These are phyloP conservation scores for Nitzschia inconspicua DNA, from an alignment of 108 stramenopile species.

Conservation along the genomic window DNA sequence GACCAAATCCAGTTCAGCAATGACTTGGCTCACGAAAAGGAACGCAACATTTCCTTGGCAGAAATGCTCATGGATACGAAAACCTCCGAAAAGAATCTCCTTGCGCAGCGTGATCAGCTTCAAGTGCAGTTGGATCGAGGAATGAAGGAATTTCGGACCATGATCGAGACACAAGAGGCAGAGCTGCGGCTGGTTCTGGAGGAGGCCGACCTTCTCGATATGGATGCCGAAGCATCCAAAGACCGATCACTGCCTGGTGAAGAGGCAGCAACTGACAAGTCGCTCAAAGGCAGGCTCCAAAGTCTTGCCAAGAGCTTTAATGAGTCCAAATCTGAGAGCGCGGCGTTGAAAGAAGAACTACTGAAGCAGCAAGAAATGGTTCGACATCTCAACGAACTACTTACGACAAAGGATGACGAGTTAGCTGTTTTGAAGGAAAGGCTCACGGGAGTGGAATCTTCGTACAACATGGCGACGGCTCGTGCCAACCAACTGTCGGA, in stretches of 20 bases:
- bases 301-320: slow-evolving; percentile 5
- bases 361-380: slow-evolving; percentile 2
- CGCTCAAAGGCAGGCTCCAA: not conserved
- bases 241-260: too few relatives aligned
- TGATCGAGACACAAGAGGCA: not conserved
- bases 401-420: slow-evolving; percentile 17
- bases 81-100: not conserved
- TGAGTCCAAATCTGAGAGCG: not conserved
- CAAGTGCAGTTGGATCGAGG: not conserved
- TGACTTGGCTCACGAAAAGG: slow-evolving; percentile 24
- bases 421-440: not conserved
- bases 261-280: not conserved
- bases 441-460: not conserved
- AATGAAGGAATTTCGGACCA: not conserved
- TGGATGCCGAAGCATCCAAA: not conserved
- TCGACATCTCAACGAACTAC: slow-evolving; percentile 14
- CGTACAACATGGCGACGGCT: not conserved
- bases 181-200: slow-evolving; percentile 8
- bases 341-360: not conserved
- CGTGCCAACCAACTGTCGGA: not conserved
- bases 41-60: slow-evolving; percentile 23
- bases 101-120: not conserved
- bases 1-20: slow-evolving; percentile 12
- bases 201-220: not conserved
- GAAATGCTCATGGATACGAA: slow-evolving; percentile 8